These are phyloP conservation scores for Didymella lethalis DNA, from an alignment of 2,329 filamentous ascomycete species.

Conservation along the genomic window DNA sequence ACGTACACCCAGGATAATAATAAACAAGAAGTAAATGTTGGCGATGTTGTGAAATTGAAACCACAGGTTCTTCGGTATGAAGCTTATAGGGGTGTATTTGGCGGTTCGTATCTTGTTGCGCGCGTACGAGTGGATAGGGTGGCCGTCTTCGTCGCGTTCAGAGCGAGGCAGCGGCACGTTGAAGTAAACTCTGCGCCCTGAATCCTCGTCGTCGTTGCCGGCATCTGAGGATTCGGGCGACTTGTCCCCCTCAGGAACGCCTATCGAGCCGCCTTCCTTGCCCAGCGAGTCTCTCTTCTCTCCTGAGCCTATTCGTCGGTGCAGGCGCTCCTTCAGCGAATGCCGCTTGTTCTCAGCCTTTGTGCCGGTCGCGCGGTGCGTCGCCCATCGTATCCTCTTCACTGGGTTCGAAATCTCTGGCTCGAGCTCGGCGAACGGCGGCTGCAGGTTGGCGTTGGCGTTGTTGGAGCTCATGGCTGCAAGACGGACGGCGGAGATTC, in stretches of 20 bases:
- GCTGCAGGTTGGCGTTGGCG: constrained; percentile 25
- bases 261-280: constrained; percentile 43
- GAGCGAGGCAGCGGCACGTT: constrained; percentile 80
- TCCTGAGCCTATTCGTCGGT: constrained; percentile 66
- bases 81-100: constrained; percentile 95
- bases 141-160: constrained; percentile 81
- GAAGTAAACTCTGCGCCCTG: constrained; percentile 75
- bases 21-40: constrained; percentile 97
- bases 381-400: constrained; percentile 93
- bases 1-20: constrained; percentile 92
- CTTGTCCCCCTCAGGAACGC: constrained; percentile 53
- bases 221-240: constrained; percentile 50
- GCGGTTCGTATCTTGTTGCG: constrained; percentile 98
- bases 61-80: constrained; percentile 95
- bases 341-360: constrained; percentile 80
- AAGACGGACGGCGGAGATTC: constrained; percentile 26
- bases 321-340: constrained; percentile 79
- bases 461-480: constrained; percentile 20
- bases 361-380: constrained; percentile 80
- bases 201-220: constrained; percentile 49
- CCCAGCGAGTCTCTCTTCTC: constrained; percentile 67
- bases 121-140: constrained; percentile 73
- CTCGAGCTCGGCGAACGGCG: constrained; percentile 41
- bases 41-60: constrained; percentile 99
- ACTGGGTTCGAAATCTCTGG: constrained; percentile 67